A percentile compares a stretch with the other conserved stretches of the same genome.
Conservation (phyloP, 345 rosid genomes). For the Euphorbia pulcherrima region DNA sequence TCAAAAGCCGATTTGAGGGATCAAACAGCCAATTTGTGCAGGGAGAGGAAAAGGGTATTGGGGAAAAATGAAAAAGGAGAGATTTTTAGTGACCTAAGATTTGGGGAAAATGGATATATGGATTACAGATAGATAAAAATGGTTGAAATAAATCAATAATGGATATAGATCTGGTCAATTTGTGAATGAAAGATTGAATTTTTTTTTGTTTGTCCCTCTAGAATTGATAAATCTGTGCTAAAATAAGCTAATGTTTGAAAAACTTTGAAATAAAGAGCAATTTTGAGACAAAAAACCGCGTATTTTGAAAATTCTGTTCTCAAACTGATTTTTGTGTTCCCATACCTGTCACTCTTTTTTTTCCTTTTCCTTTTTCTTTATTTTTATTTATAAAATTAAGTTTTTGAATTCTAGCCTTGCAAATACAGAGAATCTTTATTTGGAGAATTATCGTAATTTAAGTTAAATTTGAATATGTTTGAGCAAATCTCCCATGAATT, state of each 20-base stretch:
- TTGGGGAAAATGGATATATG: background rate
- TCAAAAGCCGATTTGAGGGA: background rate
- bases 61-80: background rate
- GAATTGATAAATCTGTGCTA: background rate
- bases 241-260: slow-evolving; percentile 18
- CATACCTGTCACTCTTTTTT: background rate
- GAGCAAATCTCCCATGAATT: too few species aligned
- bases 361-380: background rate
- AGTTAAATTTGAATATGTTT: too few species aligned
- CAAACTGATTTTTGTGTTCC: background rate
- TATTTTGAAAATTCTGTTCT: slow-evolving; percentile 23
- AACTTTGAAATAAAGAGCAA: slow-evolving; percentile 20
- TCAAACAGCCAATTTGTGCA: background rate
- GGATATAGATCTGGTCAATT: slow-evolving; percentile 18
- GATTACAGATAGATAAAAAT: background rate
- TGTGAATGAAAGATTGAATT: background rate
- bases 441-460: too few species aligned
- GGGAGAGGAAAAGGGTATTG: slow-evolving; percentile 5
- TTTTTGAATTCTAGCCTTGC: too few species aligned
- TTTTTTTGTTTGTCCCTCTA: background rate
- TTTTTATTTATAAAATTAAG: background rate
- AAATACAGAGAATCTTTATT: too few species aligned
- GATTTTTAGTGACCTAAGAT: too few species aligned
- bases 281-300: slow-evolving; percentile 23
- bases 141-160: background rate